Base-by-base conservation (phyloP, 257 asterid species). In the Lantana camara region DNA sequence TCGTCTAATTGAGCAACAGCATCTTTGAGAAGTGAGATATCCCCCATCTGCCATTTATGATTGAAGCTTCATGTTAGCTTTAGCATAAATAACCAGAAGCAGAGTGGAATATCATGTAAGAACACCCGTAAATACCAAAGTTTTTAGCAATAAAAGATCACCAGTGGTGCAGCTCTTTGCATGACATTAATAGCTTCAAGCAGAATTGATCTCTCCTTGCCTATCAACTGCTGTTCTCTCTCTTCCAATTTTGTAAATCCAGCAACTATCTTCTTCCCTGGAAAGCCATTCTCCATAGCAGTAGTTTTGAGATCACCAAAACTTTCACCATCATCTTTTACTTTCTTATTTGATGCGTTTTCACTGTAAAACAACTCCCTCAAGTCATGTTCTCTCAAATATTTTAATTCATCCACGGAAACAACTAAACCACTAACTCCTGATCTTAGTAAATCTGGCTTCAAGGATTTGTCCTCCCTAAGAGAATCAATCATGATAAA, bases 1-100 rank as follows among this genome's bases (percentile, higher is more conserved):
- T 94, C 90, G 75, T 88, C 91, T 48, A 94, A 96, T 72, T 90
- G 99, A 74, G 98, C 86, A 82, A 88, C 95, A 74, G 98, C 98
- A 84, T 94, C 99, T 70, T 71, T 81, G 91, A 94, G 99, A 77
- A 94, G 96, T 64, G 96, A 84, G 72, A 88, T 83, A 59, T 94
- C 99, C 82, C 84, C 91, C 97, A 91, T 88, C 99, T 94, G 98
- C 68, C 78, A 85, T 78, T 80, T 38, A 77, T 73, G 68, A 62
- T 66, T 66, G 68, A 66, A 50, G 52, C 42, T 47, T 67, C 48
- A 54, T 52, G 70, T 87, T 59, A 85, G 80, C 51, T 42, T 50
- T 44, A 45, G 64, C 62, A 57, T 58, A 60, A 54, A 55, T 62
- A 35, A 67, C 64, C 61, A 58, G 63, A 24, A 44, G 51, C 50